Base-by-base conservation (phyloP, 352 stramenopile species). In the Globisporangium spiculum region DNA sequence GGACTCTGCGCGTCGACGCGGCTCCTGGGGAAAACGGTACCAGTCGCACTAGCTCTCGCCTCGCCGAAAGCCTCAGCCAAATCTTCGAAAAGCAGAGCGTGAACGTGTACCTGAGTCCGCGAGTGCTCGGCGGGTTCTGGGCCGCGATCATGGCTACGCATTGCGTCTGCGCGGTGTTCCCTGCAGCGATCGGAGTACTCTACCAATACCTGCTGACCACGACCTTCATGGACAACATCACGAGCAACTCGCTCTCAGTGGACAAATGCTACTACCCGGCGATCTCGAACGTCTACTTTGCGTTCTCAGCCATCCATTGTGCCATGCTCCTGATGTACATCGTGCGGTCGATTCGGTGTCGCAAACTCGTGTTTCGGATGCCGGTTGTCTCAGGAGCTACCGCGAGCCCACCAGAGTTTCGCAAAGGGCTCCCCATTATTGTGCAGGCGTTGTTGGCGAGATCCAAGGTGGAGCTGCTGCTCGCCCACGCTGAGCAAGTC, bases 311-410 rank as follows among this genome's bases (percentile, higher is more conserved):
- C 0, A 59, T 66, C 22, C 56, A 59, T 16, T 58, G 53, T 9
- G 14, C 18, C 36, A 41, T 66, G 27, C 16, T 59, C 3, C 12
- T 18, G 30, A 24, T 70, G 5, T 55, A 65, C 22, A 18, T 70
- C 4, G 36, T 70, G 14, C 57, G 27, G 22, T 66, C 65, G 30
- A 30, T 70, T 16, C 18, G 18, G 38, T 60, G 22, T 26, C 65
- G 65, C 5, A 32, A 54, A 12, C 50, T 70, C 4, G 16, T 61
- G 14, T 59, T 70, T n/a, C 41, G 48, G 20, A 4, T 4, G 20
- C 9, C 48, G 7, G 55, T 74, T 67, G 10, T 53, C 38, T 48
- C 72, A 79, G 36, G 55, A 9, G 2, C 6, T 18, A 18, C 44
- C 2, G 16, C 46, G 18, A 5, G 3, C 12, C 14, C 24, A 36